Percentiles rank a stretch among this genome's conserved stretches.
Conservation (phyloP, 2,329 filamentous ascomycete genomes). For the Fonsecaea erecta region DNA sequence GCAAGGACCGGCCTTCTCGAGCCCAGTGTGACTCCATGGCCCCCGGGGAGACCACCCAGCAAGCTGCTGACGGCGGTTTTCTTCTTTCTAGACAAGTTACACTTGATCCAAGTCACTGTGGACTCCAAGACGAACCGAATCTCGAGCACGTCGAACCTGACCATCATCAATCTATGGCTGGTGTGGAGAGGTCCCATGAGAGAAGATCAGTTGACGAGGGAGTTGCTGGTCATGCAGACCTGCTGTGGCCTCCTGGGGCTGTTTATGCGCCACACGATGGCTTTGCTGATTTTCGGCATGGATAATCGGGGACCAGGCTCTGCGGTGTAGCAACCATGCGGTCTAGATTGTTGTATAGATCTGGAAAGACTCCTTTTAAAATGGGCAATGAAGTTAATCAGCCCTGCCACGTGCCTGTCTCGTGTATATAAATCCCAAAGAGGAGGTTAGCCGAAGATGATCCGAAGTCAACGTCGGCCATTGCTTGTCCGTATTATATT, state of each 20-base stretch:
- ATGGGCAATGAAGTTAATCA: neutral
- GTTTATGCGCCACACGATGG: slow-evolving; percentile 82
- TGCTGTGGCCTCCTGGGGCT: slow-evolving; percentile 78
- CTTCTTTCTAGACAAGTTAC: slow-evolving; percentile 69
- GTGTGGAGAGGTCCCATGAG: slow-evolving; percentile 91
- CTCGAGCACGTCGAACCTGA: slow-evolving; percentile 84
- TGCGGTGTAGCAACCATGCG: slow-evolving; percentile 17
- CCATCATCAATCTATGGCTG: slow-evolving; percentile 92
- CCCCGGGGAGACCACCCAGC: slow-evolving; percentile 67
- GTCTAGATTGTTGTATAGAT: neutral
- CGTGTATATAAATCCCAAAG: neutral
- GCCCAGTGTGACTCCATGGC: slow-evolving; percentile 80
- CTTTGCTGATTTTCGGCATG: slow-evolving; percentile 83
- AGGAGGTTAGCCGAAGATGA: neutral
- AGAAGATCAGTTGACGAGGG: slow-evolving; percentile 80
- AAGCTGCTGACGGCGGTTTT: slow-evolving; percentile 66
- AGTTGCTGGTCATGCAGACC: slow-evolving; percentile 79
- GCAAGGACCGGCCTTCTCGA: slow-evolving; percentile 82
- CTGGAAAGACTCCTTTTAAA: neutral
- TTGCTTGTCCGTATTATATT: neutral
- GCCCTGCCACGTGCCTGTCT: neutral
- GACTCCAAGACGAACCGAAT: slow-evolving; percentile 64
- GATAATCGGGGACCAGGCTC: slow-evolving; percentile 65
- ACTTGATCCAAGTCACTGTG: slow-evolving; percentile 69
- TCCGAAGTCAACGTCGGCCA: neutral